Evolutionary conservation across 2,329 filamentous ascomycete genomes (phyloP).

Genomic region (Xylaria arbuscula): DNA sequence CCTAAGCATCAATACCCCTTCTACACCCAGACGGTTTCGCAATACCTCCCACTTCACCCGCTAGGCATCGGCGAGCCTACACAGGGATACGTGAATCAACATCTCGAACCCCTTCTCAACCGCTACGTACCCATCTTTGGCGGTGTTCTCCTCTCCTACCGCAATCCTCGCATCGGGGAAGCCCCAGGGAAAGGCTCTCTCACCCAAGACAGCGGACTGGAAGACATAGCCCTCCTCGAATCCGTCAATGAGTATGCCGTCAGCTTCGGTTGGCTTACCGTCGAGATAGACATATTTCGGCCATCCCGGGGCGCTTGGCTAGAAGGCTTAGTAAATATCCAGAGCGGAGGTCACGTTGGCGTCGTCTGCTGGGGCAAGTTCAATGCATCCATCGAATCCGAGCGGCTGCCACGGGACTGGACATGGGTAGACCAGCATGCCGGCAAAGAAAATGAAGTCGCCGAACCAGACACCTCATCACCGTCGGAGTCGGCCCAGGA

Average conservation of each 20-base stretch:
- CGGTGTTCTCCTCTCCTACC: slow-evolving; percentile 80
- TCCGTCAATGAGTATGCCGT: slow-evolving; percentile 85
- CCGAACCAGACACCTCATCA: slow-evolving; percentile 43
- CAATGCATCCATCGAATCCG: slow-evolving; percentile 85
- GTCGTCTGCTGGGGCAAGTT: slow-evolving; percentile 92
- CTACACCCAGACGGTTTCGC: slow-evolving; percentile 80
- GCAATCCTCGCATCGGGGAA: slow-evolving; percentile 73
- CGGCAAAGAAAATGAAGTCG: slow-evolving; percentile 46
- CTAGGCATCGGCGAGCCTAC: slow-evolving; percentile 75
- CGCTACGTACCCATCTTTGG: slow-evolving; percentile 78
- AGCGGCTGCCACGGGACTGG: slow-evolving; percentile 81
- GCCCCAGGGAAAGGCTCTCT: slow-evolving; percentile 62
- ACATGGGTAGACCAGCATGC: slow-evolving; percentile 74
- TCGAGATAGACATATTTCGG: slow-evolving; percentile 85
- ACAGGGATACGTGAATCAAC: slow-evolving; percentile 77
- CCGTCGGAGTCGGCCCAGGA: slow-evolving; percentile 54
- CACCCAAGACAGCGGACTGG: slow-evolving; percentile 59
- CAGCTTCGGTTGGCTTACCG: slow-evolving; percentile 88
- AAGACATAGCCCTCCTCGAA: slow-evolving; percentile 59
- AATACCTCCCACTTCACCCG: slow-evolving; percentile 81
- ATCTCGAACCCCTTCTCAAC: slow-evolving; percentile 79
- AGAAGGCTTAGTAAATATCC: slow-evolving; percentile 84
- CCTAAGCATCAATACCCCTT: slow-evolving; percentile 71
- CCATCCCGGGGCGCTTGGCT: slow-evolving; percentile 79
- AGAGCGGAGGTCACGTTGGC: slow-evolving; percentile 89